Evolutionary conservation across 2,329 filamentous ascomycete species (phyloP).

Genomic region (Colletotrichum karsti): DNA sequence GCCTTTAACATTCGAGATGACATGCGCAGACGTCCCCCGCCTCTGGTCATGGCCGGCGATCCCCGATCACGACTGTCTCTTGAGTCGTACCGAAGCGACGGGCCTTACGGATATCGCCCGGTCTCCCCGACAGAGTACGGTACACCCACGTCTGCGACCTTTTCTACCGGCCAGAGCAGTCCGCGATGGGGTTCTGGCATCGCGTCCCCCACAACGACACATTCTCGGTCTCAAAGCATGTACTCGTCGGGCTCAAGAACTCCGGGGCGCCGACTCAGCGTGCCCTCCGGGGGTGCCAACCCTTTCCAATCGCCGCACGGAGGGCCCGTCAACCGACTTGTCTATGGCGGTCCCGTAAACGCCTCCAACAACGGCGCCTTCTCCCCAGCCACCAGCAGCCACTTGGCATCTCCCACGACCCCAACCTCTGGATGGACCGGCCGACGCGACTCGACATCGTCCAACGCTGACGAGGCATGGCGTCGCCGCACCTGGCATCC

Average conservation of each 20-base stretch:
- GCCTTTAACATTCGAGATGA: conserved; percentile 74
- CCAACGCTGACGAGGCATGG: conserved; percentile 76
- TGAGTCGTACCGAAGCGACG: conserved; percentile 74
- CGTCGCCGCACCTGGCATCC: conserved; percentile 92
- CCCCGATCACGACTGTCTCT: conserved; percentile 71
- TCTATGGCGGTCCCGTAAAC: conserved; percentile 61
- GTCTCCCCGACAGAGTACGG: conserved; percentile 79
- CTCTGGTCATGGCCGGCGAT: conserved; percentile 81
- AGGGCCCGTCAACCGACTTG: conserved; percentile 63
- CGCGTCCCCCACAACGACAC: conserved; percentile 76
- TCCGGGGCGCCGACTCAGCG: conserved; percentile 80
- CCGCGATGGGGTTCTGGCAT: conserved; percentile 76
- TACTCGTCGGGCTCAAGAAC: conserved; percentile 71
- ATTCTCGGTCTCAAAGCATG: conserved; percentile 77
- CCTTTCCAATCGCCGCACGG: conserved; percentile 76
- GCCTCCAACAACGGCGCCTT: conserved; percentile 64
- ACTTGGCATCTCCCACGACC: conserved; percentile 71
- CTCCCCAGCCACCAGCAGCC: conserved; percentile 64
- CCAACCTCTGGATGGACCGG: conserved; percentile 67
- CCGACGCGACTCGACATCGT: conserved; percentile 71
- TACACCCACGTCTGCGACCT: conserved; percentile 86
- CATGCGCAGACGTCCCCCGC: conserved; percentile 77
- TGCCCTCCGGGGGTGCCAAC: conserved; percentile 78
- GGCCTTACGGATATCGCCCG: conserved; percentile 71
- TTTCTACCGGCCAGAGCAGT: conserved; percentile 79